phyloP scores from a whole-genome alignment of 1,139 yeast genomes.

The Meyerozyma guilliermondii region DNA sequence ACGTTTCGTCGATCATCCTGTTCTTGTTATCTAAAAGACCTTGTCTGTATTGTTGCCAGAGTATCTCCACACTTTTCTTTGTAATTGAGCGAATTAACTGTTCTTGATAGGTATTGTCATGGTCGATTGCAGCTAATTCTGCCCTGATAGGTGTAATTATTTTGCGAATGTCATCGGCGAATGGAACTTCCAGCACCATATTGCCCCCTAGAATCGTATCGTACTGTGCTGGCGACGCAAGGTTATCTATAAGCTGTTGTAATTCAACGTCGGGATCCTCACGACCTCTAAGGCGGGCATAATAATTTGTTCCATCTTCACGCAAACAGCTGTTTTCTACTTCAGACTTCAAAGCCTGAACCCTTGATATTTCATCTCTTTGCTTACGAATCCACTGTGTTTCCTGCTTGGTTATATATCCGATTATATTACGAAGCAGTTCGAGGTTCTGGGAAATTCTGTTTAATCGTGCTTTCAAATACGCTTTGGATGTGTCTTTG shows the following conservation, averaged over 20 bases:
- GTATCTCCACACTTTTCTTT: slow-evolving; percentile 12
- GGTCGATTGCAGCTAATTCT: slow-evolving; percentile 8
- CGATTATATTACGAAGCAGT: background rate
- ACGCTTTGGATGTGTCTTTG: slow-evolving; percentile 22
- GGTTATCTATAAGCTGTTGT: background rate
- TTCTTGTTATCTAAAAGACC: slow-evolving; percentile 17
- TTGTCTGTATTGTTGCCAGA: slow-evolving; percentile 25
- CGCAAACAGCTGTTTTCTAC: background rate
- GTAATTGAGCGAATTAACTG: slow-evolving; percentile 11
- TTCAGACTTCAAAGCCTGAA: background rate
- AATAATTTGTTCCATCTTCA: background rate
- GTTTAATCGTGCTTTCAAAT: slow-evolving; percentile 25
- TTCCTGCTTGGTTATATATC: background rate
- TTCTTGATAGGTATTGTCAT: slow-evolving; percentile 12
- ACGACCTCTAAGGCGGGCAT: background rate
- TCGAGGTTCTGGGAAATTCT: slow-evolving; percentile 15
- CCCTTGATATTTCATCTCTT: background rate
- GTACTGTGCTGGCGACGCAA: background rate
- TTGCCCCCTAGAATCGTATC: background rate
- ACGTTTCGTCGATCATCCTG: slow-evolving; percentile 19
- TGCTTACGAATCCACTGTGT: background rate
- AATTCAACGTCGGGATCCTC: background rate
- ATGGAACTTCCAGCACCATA: slow-evolving; percentile 5
- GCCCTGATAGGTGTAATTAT: slow-evolving; percentile 11
- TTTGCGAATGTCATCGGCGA: slow-evolving; percentile 15